Conservation (phyloP, 1,284 basidiomycete species). For the Pseudozyma thailandica region DNA sequence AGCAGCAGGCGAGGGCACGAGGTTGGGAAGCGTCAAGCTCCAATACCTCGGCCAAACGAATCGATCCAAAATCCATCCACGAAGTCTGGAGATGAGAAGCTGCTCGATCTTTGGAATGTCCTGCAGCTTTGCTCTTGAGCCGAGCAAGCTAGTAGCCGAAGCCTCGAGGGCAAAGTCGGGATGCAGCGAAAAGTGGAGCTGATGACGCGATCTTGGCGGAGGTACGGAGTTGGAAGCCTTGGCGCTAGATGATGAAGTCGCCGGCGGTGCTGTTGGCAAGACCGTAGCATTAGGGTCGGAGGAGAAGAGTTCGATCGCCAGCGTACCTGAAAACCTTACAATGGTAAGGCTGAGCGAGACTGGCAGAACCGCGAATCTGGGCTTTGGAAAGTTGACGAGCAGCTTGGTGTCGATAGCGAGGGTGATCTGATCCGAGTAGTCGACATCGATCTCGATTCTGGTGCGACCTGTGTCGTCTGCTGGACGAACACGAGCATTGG, state of each 20-base stretch:
- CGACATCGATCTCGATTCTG: constrained; percentile 73
- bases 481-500: constrained; percentile 72
- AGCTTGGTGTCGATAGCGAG: constrained; percentile 73
- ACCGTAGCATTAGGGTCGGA: constrained; percentile 34
- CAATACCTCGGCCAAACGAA: constrained; percentile 72
- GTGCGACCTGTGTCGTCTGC: constrained; percentile 71
- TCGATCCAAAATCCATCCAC: constrained; percentile 71
- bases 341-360: constrained; percentile 72
- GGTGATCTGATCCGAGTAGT: constrained; percentile 72
- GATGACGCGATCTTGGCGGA: constrained; percentile 63
- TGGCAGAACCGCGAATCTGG: constrained; percentile 73
- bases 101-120: constrained; percentile 75
- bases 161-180: constrained; percentile 73
- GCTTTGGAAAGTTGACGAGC: constrained; percentile 73
- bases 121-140: constrained; percentile 73
- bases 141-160: constrained; percentile 72
- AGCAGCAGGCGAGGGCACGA: constrained; percentile 39
- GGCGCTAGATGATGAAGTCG: constrained; percentile 65
- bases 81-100: constrained; percentile 71
- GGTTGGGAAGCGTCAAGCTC: constrained; percentile 69
- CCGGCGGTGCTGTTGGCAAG: constrained; percentile 20
- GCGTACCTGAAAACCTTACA: constrained; percentile 72
- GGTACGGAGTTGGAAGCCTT: constrained; percentile 36
- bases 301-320: constrained; percentile 52
- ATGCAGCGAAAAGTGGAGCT: constrained; percentile 72